These are phyloP conservation scores for Croton laevigatus DNA, from an alignment of 441 rosid genomes.

Conservation along the genomic window DNA sequence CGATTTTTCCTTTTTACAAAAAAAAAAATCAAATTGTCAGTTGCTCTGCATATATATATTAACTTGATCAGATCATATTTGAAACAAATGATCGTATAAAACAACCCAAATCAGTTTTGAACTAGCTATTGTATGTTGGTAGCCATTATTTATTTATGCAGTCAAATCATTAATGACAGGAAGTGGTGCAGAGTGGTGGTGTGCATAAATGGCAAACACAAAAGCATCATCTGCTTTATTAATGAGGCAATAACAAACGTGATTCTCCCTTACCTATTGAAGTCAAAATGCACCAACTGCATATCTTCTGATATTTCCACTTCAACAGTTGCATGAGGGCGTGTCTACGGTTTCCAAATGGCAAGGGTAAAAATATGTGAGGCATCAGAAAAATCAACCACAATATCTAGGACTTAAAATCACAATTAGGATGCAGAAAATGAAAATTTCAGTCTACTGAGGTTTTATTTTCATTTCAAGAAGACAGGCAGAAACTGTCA, in stretches of 20 bases:
- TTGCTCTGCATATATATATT: no score
- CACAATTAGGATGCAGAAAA: background rate
- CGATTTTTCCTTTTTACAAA: no score
- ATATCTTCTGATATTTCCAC: slow-evolving; percentile 99
- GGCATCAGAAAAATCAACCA: slow-evolving; percentile 17
- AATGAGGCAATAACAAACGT: background rate
- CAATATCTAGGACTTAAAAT: slow-evolving; percentile 10
- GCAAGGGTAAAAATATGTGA: slow-evolving; percentile 5
- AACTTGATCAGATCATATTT: no score
- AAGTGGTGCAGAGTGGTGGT: background rate
- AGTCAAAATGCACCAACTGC: slow-evolving; percentile 99
- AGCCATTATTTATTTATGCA: no score
- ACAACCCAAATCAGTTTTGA: no score
- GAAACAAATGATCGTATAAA: no score
- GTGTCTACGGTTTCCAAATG: slow-evolving; percentile 54
- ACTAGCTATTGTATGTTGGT: no score
- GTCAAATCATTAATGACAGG: no score
- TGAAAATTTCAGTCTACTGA: background rate
- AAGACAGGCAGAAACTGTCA: background rate
- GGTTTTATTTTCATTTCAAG: background rate
- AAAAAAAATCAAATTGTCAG: no score
- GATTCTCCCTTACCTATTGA: slow-evolving; percentile 60
- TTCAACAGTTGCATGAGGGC: slow-evolving; percentile 99
- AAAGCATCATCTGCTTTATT: background rate
- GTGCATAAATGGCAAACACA: slow-evolving; percentile 3